Base-by-base conservation (phyloP, 2,329 filamentous ascomycete species). In the Epichloe bromicola region DNA sequence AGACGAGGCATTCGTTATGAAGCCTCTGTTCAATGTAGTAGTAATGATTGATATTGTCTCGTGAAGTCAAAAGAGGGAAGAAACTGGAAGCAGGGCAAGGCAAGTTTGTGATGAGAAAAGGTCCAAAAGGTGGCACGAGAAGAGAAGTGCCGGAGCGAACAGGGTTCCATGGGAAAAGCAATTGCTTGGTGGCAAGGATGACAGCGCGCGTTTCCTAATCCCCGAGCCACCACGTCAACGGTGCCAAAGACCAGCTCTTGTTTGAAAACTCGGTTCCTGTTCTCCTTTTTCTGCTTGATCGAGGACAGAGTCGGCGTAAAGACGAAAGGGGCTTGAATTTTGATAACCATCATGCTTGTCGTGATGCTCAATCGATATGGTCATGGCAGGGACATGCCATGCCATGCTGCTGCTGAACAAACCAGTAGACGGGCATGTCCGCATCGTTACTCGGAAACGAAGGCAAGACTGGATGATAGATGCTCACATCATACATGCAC, bases 181-280 rank as follows among this genome's bases (percentile, higher is more conserved):
- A 30, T 49, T 49, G 12, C 48, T 48, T 49, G 40, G 41, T 17
- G 46, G 23, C 46, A 52, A 49, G 23, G 41, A 52, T 52, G 50
- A 10, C 39, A 47, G 39, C 39, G 19, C 20, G 26, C 26, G 15
- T 37, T 26, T 39, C 44, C 39, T 39, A 6, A 3, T 17, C n/a
- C 39, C 19, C 14, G 23, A 17, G 36, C 42, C 26, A 46, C 34
- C 46, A 33, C 23, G 37, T 20, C 42, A 45, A 26, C 30, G 37
- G 19, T 36, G 26, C 26, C 10, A 41, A 34, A n/a, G 33, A 5
- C 30, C n/a, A 17, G 14, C 17, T 37, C 14, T 33, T 49, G 15
- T 42, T 37, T 49, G 36, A 37, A 34, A 39, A 23, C 30, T 49
- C 15, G 17, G 14, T 40, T n/a, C 33, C 23, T 33, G 14, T 44